Evolutionary conservation across 2,329 filamentous ascomycete species (phyloP), one percentile per base, ranked within the genome.

Genomic region (Dissoconium aciculare): DNA sequence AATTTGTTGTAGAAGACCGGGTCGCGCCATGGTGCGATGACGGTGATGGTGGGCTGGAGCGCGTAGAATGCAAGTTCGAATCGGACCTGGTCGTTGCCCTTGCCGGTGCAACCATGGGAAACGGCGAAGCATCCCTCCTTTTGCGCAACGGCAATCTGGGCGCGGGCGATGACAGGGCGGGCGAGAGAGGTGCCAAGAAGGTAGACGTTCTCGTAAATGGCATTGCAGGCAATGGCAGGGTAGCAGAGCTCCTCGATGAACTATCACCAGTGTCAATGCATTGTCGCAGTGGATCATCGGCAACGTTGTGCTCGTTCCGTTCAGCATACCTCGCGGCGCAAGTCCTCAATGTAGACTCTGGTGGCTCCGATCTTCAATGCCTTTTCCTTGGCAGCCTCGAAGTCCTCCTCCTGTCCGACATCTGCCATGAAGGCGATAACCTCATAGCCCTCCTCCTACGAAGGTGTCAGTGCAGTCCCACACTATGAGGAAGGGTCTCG

Each of bases 231-330:
- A 40, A 89, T 70, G 38, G 81, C 80, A 31, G 70, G 75, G 69
- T 76, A 85, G 64, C 76, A 78, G 26, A 89, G 66, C 62, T 87
- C 70, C 46, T 84, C 77, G 43, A 89, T 71, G 49, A 89, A 85
- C 57, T 47, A 26, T 3, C 11, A 14, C 14, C 11, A 15, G 27
- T 39, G 17, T 5, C 15, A 11, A 16, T 26, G 12, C 15, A 14
- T 17, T 19, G 11, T 10, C 3, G 9, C 4, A 9, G 11, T 33
- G 15, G 4, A 15, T 17, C 17, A 4, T 10, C 11, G 15, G 16
- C 15, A 3, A 8, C n/a, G n/a, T 23, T 23, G 19, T 23, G 9
- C 19, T 9, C n/a, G 19, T 23, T 5, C n/a, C 15, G 3, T 33
- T 14, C 11, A 11, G 33, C 41, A 25, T 27, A 46, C 42, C 35